Evolutionary conservation across 257 asterid genomes (phyloP).

Genomic region (Ocimum tenuiflorum): DNA sequence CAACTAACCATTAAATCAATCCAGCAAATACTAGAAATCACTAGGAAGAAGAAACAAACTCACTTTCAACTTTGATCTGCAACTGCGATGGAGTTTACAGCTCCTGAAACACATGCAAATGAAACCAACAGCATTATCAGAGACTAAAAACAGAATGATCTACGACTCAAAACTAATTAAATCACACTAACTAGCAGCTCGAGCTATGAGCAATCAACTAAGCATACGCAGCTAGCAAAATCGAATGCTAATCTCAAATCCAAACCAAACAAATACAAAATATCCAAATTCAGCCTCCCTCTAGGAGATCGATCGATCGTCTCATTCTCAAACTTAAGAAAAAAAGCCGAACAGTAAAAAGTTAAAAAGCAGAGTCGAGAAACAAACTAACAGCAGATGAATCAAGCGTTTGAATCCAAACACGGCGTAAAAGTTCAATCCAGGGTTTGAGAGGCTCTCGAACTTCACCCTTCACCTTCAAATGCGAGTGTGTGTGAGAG

Average conservation of each 20-base stretch:
- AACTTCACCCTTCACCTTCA: slow-evolving; percentile 14
- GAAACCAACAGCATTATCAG: slow-evolving; percentile 10
- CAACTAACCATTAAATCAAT: slow-evolving; percentile 7
- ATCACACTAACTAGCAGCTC: not conserved
- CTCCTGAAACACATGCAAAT: slow-evolving; percentile 26
- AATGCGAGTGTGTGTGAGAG: slow-evolving; percentile 15
- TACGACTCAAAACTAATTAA: slow-evolving; percentile 12
- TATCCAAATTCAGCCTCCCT: slow-evolving; percentile 9
- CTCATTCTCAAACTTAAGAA: not conserved
- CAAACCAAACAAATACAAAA: not conserved
- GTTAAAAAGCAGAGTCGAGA: not conserved
- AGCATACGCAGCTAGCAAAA: not conserved
- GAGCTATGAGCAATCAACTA: not conserved
- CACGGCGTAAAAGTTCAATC: slow-evolving; percentile 13
- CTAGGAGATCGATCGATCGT: slow-evolving; percentile 32
- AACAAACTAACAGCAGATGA: not conserved
- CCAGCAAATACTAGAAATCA: not conserved
- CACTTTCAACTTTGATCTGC: slow-evolving; percentile 18
- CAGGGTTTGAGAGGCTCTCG: slow-evolving; percentile 42
- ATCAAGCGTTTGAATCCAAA: slow-evolving; percentile 15
- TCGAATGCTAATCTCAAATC: slow-evolving; percentile 3
- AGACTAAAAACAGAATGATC: slow-evolving; percentile 8
- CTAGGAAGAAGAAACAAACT: not conserved
- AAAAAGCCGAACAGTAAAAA: not conserved
- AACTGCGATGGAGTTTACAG: not conserved